phyloP scores from a whole-genome alignment of 1,139 yeast species.

The Kluyveromyces marxianus region DNA sequence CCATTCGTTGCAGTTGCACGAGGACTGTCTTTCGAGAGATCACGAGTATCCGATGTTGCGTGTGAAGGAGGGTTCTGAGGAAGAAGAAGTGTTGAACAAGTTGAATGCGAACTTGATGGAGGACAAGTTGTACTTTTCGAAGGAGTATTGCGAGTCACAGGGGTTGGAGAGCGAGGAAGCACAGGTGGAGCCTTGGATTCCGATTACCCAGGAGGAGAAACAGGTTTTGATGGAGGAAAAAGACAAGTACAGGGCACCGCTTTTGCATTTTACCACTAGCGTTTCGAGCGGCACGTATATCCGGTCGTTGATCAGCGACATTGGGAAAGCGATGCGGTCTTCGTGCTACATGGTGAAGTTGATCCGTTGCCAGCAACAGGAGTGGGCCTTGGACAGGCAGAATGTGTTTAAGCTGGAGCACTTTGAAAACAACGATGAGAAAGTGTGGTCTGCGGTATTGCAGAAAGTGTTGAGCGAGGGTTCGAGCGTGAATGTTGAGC shows the following conservation, averaged over 20 bases:
- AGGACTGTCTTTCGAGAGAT: slow-evolving; percentile 46
- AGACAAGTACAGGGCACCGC: slow-evolving; percentile 44
- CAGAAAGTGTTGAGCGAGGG: slow-evolving; percentile 41
- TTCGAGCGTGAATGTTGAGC: slow-evolving; percentile 31
- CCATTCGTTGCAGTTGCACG: slow-evolving; percentile 41
- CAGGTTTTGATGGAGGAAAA: slow-evolving; percentile 26
- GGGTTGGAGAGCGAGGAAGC: slow-evolving; percentile 32
- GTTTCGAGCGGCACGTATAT: slow-evolving; percentile 97
- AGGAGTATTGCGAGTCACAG: slow-evolving; percentile 42
- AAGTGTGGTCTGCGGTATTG: slow-evolving; percentile 62
- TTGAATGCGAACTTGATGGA: slow-evolving; percentile 53
- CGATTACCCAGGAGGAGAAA: slow-evolving; percentile 25
- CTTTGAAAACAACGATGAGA: slow-evolving; percentile 45
- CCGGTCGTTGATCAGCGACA: slow-evolving; percentile 80
- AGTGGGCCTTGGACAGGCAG: slow-evolving; percentile 62
- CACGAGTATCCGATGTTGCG: slow-evolving; percentile 52
- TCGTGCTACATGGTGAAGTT: slow-evolving; percentile 88
- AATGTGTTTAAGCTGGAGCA: slow-evolving; percentile 65
- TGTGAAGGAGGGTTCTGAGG: slow-evolving; percentile 35
- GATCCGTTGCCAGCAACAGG: slow-evolving; percentile 66
- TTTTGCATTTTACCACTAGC: slow-evolving; percentile 62
- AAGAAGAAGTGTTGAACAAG: slow-evolving; percentile 46
- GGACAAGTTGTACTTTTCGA: slow-evolving; percentile 52
- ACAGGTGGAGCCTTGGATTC: slow-evolving; percentile 31
- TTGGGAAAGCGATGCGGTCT: slow-evolving; percentile 73